Evolutionary conservation across 1,139 yeast genomes (phyloP).

Genomic region (Sugiyamaella japonica): DNA sequence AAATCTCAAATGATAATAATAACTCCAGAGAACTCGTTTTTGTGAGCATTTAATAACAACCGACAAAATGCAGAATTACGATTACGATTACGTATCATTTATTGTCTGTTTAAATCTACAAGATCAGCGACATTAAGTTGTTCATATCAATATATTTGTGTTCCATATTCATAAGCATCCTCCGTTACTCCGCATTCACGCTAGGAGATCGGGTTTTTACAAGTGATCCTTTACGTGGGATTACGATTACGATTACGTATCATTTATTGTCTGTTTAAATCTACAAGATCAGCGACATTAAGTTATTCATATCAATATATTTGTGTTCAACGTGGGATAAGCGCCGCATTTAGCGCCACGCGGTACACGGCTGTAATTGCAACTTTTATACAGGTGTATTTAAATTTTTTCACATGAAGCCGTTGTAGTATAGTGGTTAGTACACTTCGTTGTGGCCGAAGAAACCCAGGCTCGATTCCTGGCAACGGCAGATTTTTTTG

Average conservation of each 20-base stretch:
- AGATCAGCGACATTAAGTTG: neutral
- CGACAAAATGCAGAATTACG: too few relatives aligned
- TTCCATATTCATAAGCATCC: neutral
- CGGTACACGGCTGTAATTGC: too few relatives aligned
- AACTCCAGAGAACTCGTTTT: too few relatives aligned
- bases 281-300: too few relatives aligned
- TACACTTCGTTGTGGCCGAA: slow-evolving; percentile 45
- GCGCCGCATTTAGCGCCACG: neutral
- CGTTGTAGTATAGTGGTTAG: slow-evolving; percentile 40
- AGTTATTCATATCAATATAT: too few relatives aligned
- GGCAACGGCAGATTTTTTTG: slow-evolving; percentile 37
- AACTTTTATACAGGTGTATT: neutral
- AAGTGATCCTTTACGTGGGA: too few relatives aligned
- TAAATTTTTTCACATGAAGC: slow-evolving; percentile 20
- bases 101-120: neutral
- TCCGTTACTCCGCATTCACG: neutral
- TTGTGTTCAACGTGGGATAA: too few relatives aligned
- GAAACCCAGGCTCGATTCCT: slow-evolving; percentile 45
- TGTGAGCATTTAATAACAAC: too few relatives aligned
- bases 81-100: neutral
- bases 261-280: too few relatives aligned
- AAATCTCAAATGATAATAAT: too few relatives aligned
- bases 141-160: neutral
- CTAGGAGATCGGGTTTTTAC: too few relatives aligned
- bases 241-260: too few relatives aligned